phyloP scores from a whole-genome alignment of 495 filamentous ascomycete genomes.

The Rusavskia elegans region DNA sequence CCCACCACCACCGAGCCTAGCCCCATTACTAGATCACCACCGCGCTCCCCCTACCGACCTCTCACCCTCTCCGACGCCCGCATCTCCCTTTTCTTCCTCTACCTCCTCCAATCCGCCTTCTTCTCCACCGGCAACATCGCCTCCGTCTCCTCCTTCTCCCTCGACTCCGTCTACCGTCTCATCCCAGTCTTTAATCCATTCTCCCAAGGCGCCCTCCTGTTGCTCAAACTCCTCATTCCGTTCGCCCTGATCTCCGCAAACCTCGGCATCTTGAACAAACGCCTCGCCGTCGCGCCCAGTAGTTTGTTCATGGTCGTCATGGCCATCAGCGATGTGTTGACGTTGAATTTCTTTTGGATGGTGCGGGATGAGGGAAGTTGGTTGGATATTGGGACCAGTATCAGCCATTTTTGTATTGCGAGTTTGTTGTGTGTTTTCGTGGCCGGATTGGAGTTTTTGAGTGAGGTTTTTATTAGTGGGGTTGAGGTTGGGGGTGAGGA shows the following conservation, averaged over 20 bases:
- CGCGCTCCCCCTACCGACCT: constrained; percentile 37
- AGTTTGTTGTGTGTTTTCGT: constrained; percentile 82
- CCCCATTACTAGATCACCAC: too few species aligned
- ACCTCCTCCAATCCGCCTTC: constrained; percentile 86
- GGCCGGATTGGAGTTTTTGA: constrained; percentile 69
- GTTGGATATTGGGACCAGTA: constrained; percentile 94
- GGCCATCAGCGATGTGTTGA: constrained; percentile 81
- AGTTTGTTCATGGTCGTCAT: constrained; percentile 92
- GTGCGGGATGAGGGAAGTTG: constrained; percentile 91
- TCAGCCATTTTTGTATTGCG: constrained; percentile 86
- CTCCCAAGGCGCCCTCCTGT: constrained; percentile 70
- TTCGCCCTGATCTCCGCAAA: constrained; percentile 90
- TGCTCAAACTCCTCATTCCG: constrained; percentile 84
- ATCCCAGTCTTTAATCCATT: constrained; percentile 91
- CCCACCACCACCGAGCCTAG: neutral
- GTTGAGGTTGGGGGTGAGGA: constrained; percentile 46
- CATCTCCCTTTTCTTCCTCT: constrained; percentile 86
- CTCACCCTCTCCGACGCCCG: constrained; percentile 70
- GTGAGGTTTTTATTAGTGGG: constrained; percentile 68
- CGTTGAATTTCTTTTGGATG: constrained; percentile 94
- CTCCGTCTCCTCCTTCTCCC: constrained; percentile 82
- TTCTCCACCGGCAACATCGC: constrained; percentile 97
- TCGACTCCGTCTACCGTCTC: constrained; percentile 83
- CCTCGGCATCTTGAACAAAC: constrained; percentile 80
- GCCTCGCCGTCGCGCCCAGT: constrained; percentile 62